Percentiles rank a stretch among this genome's conserved stretches.
These are phyloP conservation scores for Lasiodiplodia theobromae DNA, from an alignment of 2,329 filamentous ascomycete genomes.

Conservation along the genomic window DNA sequence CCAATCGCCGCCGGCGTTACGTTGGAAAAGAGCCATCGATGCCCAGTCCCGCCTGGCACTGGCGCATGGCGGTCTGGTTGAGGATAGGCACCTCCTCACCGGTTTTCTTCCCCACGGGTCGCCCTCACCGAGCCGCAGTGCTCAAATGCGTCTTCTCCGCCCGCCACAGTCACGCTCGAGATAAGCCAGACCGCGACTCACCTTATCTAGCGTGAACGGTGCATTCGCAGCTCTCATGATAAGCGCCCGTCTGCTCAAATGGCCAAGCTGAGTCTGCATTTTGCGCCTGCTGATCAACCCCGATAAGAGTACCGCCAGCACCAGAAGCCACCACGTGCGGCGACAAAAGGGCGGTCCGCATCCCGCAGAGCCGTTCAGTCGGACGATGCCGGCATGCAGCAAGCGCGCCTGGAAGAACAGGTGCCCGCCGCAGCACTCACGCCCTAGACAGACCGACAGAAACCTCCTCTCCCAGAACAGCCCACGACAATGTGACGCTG, in stretches of 20 bases:
- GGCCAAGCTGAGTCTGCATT: not conserved
- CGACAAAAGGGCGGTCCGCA: not conserved
- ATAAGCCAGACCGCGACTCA: conserved; percentile 3
- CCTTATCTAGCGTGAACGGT: not conserved
- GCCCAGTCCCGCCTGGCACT: not conserved
- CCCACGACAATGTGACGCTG: not conserved
- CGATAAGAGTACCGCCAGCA: not conserved
- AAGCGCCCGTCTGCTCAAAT: conserved; percentile 9
- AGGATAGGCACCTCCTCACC: not conserved
- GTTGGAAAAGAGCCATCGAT: not conserved
- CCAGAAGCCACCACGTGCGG: conserved; percentile 1
- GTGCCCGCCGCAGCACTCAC: not conserved
- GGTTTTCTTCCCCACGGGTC: conserved; percentile 21
- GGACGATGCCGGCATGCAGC: not conserved
- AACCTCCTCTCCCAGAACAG: not conserved
- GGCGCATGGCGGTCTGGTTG: conserved; percentile 20
- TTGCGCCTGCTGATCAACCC: conserved; percentile 7
- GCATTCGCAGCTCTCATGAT: conserved; percentile 1
- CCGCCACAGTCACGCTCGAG: not conserved
- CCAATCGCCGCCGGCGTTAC: conserved; percentile 12
- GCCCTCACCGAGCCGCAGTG: not conserved
- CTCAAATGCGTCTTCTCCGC: not conserved
- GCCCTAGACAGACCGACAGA: not conserved
- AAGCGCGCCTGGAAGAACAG: not conserved
- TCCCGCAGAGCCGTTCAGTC: not conserved